Evolutionary conservation across 768 basidiomycete species (phyloP), one percentile per base, ranked within the genome.

Genomic region (Leucocoprinus leucothites): DNA sequence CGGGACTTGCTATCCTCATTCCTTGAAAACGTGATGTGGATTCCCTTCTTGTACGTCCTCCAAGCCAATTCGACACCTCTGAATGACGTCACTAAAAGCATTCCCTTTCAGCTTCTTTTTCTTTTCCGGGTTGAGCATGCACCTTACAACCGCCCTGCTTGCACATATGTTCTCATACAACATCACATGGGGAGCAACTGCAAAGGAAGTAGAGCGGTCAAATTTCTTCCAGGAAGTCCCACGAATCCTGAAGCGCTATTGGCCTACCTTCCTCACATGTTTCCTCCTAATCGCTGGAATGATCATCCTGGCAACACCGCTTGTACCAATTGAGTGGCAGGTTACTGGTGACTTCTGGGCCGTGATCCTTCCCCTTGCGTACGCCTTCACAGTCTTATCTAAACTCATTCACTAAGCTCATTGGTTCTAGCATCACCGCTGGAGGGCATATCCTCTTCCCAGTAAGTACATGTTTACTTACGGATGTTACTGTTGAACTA

Each of bases 201-300:
- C 82, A 62, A 91, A 91, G 71, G 89, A 91, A 69, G 90, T 94
- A 38, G 87, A 94, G 69, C 78, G 82, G 46, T 90, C 88, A 4
- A 94, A 94, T 66, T 94, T 96, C 76, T 94, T 89, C 81, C 82
- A 88, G 53, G 93, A 96, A 68, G 84, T 94, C 11, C 94, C 94
- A 1, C 82, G 82, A 54, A 93, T 95, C 65, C 73, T 87, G 64
- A 83, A 84, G 59, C 86, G 91, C 3, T 95, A 91, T 73, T 85
- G 87, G 77, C 63, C 82, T 45, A 79, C 82, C 41, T 76, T 91
- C 58, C 55, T 80, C 18, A 53, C 89, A 19, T 84, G 81, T 44
- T 72, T 83, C 60, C 53, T 76, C 16, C 58, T 74, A 9, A 74
- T 86, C 57, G 76, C 70, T 8, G 74, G 67, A 42, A 85, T 92